Conservation (phyloP, 768 basidiomycete genomes). For the Pulveroboletus sp. region DNA sequence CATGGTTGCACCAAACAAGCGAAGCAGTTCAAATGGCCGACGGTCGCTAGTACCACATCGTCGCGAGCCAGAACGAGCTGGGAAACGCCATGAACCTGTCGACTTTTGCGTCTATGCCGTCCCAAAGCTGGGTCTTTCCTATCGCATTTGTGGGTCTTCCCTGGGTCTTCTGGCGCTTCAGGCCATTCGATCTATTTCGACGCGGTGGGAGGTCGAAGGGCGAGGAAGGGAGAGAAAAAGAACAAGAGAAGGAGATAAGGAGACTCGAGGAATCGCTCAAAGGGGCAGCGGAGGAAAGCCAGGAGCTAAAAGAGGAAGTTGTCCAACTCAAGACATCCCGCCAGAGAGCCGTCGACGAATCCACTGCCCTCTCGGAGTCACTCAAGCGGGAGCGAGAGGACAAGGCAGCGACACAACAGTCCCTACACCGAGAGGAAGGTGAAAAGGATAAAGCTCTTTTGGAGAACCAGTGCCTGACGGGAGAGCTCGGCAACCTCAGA, state of each 20-base stretch:
- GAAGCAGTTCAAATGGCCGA: slow-evolving; percentile 24
- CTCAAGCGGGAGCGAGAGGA: slow-evolving; percentile 20
- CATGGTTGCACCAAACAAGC: slow-evolving; percentile 26
- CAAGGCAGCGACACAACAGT: slow-evolving; percentile 11
- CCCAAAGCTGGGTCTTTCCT: slow-evolving; percentile 25
- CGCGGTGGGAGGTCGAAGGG: slow-evolving; percentile 10
- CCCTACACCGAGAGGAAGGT: slow-evolving; percentile 18
- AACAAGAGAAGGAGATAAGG: slow-evolving; percentile 8
- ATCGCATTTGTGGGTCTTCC: slow-evolving; percentile 27
- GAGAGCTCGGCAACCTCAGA: slow-evolving; percentile 13
- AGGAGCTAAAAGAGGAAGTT: slow-evolving; percentile 16
- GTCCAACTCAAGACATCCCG: slow-evolving; percentile 5
- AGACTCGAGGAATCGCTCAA: slow-evolving; percentile 15
- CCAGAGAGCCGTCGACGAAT: slow-evolving; percentile 10
- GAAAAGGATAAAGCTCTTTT: slow-evolving; percentile 14
- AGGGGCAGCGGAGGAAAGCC: slow-evolving; percentile 12
- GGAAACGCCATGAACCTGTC: slow-evolving; percentile 27
- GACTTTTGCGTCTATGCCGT: slow-evolving; percentile 24
- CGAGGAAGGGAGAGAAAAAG: slow-evolving; percentile 18
- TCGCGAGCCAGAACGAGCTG: slow-evolving; percentile 20
- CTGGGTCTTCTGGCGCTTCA: slow-evolving; percentile 18
- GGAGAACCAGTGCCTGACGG: slow-evolving; percentile 10
- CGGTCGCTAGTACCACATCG: slow-evolving; percentile 10
- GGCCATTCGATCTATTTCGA: not conserved
- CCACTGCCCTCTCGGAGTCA: slow-evolving; percentile 7